Evolutionary conservation across 306 rosid species (phyloP).

Genomic region (Cucumis hystrix): DNA sequence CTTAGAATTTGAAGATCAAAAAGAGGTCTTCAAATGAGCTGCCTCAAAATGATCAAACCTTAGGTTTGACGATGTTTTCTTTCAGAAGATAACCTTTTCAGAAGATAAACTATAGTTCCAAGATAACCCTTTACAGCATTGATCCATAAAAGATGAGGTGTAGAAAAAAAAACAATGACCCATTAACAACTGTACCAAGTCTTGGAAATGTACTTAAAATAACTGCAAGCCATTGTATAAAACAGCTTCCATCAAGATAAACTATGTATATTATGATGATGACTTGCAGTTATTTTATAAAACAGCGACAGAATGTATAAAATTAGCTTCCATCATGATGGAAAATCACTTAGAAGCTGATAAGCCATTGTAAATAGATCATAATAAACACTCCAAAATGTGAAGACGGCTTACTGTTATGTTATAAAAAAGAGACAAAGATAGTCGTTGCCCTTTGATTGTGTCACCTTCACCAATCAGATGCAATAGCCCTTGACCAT

Average conservation of each 20-base stretch:
- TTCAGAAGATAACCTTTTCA: neutral
- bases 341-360: neutral
- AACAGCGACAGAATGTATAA: neutral
- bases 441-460: constrained; percentile 83
- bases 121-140: neutral
- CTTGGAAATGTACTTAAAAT: too few species aligned
- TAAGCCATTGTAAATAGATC: neutral
- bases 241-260: too few species aligned
- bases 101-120: neutral
- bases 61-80: neutral
- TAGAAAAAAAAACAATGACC: neutral
- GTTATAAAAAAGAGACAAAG: constrained; percentile 96
- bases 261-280: neutral
- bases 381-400: neutral
- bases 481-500: constrained; percentile 90
- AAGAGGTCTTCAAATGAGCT: neutral
- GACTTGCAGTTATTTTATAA: constrained; percentile 81
- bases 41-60: neutral
- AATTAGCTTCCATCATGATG: neutral
- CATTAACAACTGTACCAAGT: neutral
- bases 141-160: neutral
- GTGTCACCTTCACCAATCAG: constrained; percentile 87
- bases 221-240: too few species aligned
- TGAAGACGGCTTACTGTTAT: constrained; percentile 61
- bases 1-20: neutral